phyloP scores from a whole-genome alignment of 768 basidiomycete species.

The Omphalotus guepiniiformis region DNA sequence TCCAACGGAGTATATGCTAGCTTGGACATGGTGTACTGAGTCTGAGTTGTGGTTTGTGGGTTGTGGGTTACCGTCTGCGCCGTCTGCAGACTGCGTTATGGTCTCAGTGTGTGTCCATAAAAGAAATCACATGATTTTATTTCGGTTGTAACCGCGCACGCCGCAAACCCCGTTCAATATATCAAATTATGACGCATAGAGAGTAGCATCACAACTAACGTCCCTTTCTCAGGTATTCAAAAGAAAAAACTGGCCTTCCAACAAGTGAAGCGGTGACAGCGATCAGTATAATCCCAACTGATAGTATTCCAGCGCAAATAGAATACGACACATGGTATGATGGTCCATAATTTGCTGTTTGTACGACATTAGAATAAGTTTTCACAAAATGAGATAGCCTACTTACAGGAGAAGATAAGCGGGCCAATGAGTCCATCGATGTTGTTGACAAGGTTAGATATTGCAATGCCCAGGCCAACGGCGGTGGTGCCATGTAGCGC shows the following conservation, averaged over 20 bases:
- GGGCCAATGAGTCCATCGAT: slow-evolving; percentile 6
- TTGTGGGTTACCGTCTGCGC: too few species aligned
- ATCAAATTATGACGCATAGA: too few species aligned
- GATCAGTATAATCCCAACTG: slow-evolving; percentile 3
- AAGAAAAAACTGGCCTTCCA: not conserved
- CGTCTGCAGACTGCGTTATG: too few species aligned
- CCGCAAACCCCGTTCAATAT: too few species aligned
- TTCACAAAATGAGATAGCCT: not conserved
- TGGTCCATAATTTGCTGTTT: not conserved
- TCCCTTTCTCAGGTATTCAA: not conserved
- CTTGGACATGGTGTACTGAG: slow-evolving; percentile 1
- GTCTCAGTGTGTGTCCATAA: too few species aligned
- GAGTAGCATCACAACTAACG: too few species aligned
- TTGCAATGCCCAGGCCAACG: slow-evolving; percentile 3
- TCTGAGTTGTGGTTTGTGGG: not conserved
- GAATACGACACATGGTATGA: slow-evolving; percentile 6
- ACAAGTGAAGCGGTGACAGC: slow-evolving; percentile 1
- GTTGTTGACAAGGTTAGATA: slow-evolving; percentile 2
- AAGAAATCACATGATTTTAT: too few species aligned
- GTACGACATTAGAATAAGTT: not conserved
- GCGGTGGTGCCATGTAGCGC: slow-evolving; percentile 4
- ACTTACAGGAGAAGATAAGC: not conserved
- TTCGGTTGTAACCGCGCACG: too few species aligned
- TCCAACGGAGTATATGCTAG: slow-evolving; percentile 1
- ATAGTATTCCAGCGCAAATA: slow-evolving; percentile 1